phyloP scores from a whole-genome alignment of 768 basidiomycete genomes.

The Tulasnella sp. region DNA sequence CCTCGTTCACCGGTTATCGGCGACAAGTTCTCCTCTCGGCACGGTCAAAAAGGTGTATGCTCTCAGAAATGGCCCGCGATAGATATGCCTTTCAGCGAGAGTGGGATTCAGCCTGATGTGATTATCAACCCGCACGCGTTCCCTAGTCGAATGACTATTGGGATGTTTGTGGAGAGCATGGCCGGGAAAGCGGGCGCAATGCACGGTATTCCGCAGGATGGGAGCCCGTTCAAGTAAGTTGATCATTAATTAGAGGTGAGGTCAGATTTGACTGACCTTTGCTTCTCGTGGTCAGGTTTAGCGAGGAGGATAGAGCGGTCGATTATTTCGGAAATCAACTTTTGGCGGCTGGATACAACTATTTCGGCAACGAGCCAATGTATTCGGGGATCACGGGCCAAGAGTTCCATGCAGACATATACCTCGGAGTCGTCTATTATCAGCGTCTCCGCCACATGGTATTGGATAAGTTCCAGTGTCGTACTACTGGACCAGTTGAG shows the following conservation, averaged over 20 bases:
- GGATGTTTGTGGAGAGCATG: slow-evolving; percentile 99
- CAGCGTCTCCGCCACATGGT: slow-evolving; percentile 99
- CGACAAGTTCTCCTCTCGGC: slow-evolving; percentile 98
- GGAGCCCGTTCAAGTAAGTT: slow-evolving; percentile 91
- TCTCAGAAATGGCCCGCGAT: slow-evolving; percentile 98
- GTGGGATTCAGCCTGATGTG: slow-evolving; percentile 97
- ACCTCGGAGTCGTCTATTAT: slow-evolving; percentile 97
- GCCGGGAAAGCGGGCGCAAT: slow-evolving; percentile 99
- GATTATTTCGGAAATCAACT: slow-evolving; percentile 98
- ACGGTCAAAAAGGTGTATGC: slow-evolving; percentile 99
- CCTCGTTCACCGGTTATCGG: slow-evolving; percentile 95
- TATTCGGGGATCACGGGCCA: slow-evolving; percentile 99
- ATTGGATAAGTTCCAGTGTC: slow-evolving; percentile 98
- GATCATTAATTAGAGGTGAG: not conserved
- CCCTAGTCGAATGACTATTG: slow-evolving; percentile 99
- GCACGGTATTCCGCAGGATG: slow-evolving; percentile 98
- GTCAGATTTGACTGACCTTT: slow-evolving; percentile 22
- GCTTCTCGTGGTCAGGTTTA: slow-evolving; percentile 55
- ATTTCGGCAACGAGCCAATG: slow-evolving; percentile 99
- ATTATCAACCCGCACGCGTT: slow-evolving; percentile 99
- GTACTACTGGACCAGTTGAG: slow-evolving; percentile 96
- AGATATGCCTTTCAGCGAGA: slow-evolving; percentile 99
- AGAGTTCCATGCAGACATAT: slow-evolving; percentile 98
- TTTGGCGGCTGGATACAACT: slow-evolving; percentile 91
- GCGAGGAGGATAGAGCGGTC: slow-evolving; percentile 93